Percentiles rank a stretch among this genome's conserved stretches.
phyloP scores from a whole-genome alignment of 2,329 filamentous ascomycete species.

The Curvularia sp. region DNA sequence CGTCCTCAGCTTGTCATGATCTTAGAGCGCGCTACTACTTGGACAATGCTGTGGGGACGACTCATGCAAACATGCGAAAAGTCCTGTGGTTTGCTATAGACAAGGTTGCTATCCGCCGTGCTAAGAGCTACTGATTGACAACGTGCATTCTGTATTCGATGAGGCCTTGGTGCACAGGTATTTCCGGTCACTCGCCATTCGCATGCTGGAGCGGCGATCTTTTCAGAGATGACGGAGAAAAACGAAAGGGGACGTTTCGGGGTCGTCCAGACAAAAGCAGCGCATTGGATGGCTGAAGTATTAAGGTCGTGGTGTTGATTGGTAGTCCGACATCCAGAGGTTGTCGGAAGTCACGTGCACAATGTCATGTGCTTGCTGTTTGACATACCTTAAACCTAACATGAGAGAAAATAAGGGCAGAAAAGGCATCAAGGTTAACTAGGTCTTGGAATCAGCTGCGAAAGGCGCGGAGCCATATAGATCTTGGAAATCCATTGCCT shows the following conservation, averaged over 20 bases:
- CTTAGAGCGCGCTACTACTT: not conserved
- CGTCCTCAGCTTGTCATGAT: not conserved
- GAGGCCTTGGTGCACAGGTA: conserved; percentile 7
- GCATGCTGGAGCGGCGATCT: conserved; percentile 1
- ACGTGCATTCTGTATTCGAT: not conserved
- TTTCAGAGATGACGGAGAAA: not conserved
- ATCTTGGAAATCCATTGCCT: not conserved
- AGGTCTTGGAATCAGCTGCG: not conserved
- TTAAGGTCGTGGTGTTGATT: not conserved
- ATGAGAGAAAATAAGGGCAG: not conserved
- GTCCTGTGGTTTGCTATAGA: not conserved
- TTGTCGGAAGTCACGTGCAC: not conserved
- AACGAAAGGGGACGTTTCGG: not conserved
- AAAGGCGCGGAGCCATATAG: not conserved
- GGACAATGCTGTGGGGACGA: conserved; percentile 2
- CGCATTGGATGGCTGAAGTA: not conserved
- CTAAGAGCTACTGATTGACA: not conserved
- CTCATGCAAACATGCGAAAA: not conserved
- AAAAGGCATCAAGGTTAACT: not conserved
- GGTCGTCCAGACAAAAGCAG: not conserved
- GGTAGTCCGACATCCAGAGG: not conserved
- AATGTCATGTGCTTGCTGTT: not conserved
- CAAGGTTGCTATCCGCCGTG: not conserved
- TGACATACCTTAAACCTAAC: not conserved
- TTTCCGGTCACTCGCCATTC: conserved; percentile 13